A percentile compares a stretch with the other conserved stretches of the same genome.
phyloP scores from a whole-genome alignment of 139 green algal genomes.

The Tetraselmis chui region DNA sequence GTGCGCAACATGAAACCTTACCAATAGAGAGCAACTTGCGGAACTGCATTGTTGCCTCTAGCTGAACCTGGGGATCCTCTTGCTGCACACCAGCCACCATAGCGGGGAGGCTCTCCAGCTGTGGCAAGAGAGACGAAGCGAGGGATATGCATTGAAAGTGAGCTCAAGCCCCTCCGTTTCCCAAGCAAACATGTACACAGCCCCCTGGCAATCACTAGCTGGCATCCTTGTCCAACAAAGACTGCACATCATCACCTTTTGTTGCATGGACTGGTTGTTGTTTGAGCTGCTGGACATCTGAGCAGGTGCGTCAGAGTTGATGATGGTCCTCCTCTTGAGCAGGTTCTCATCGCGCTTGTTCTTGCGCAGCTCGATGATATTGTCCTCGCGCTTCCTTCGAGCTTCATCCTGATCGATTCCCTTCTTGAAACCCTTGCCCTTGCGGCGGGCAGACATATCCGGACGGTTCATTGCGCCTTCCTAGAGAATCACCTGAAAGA shows the following conservation, averaged over 20 bases:
- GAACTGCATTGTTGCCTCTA: slow-evolving; percentile 95
- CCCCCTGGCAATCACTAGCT: no score
- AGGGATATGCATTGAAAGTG: slow-evolving; percentile 2
- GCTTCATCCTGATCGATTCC: slow-evolving; percentile 88
- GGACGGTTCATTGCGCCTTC: neutral
- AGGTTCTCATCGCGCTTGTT: slow-evolving; percentile 96
- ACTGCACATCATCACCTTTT: slow-evolving; percentile 31
- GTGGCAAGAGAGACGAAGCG: slow-evolving; percentile 11
- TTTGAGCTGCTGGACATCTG: neutral
- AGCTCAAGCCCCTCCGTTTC: no score
- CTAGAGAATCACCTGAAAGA: no score
- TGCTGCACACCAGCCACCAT: slow-evolving; percentile 89
- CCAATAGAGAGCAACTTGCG: slow-evolving; percentile 97
- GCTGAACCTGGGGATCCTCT: slow-evolving; percentile 72
- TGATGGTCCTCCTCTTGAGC: slow-evolving; percentile 87
- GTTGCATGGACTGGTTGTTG: slow-evolving; percentile 15
- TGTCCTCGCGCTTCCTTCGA: slow-evolving; percentile 90
- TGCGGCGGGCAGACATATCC: neutral
- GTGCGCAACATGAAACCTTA: slow-evolving; percentile 10
- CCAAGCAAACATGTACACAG: no score
- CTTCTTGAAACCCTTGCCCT: slow-evolving; percentile 72
- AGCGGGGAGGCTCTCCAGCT: slow-evolving; percentile 88
- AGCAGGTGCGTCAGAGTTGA: slow-evolving; percentile 26
- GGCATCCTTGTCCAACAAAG: no score
- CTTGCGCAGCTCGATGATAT: slow-evolving; percentile 94